phyloP scores from a whole-genome alignment of 805 yeast genomes.

The Barnettozyma sp. region DNA sequence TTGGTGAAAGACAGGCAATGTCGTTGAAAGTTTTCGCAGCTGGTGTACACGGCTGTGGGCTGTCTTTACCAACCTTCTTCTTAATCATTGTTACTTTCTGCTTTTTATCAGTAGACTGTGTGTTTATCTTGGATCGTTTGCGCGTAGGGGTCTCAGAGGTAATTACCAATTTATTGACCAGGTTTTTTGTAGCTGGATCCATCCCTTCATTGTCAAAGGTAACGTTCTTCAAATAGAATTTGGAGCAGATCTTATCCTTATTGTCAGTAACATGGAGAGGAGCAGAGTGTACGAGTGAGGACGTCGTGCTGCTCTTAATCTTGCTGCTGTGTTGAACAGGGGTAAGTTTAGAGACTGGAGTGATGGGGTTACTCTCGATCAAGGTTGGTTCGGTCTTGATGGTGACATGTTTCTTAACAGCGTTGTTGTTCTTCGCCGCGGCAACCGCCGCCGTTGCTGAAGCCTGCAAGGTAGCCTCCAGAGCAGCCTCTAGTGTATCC shows the following conservation, averaged over 20 bases:
- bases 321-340: no score
- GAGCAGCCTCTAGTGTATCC: no score
- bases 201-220: conserved; percentile 9
- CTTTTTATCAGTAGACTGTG: neutral
- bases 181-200: conserved; percentile 15
- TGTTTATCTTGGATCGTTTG: conserved; percentile 9
- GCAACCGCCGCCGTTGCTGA: no score
- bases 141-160: conserved; percentile 10
- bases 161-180: conserved; percentile 4
- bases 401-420: conserved; percentile 14
- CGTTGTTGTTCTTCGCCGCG: neutral
- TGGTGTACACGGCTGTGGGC: no score
- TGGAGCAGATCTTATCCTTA: conserved; percentile 16
- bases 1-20: neutral
- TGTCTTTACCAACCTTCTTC: neutral
- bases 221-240: conserved; percentile 17
- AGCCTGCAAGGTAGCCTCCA: no score
- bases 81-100: conserved; percentile 2
- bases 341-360: conserved; percentile 16
- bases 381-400: conserved; percentile 17
- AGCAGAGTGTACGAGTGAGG: no score
- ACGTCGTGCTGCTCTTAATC: no score
- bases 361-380: conserved; percentile 11
- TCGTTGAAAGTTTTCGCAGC: neutral
- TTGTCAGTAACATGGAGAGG: conserved; percentile 1